A percentile compares a stretch with the other conserved stretches of the same genome.
Evolutionary conservation across 1,284 basidiomycete species (phyloP).

Genomic region (Ustilago sp.): DNA sequence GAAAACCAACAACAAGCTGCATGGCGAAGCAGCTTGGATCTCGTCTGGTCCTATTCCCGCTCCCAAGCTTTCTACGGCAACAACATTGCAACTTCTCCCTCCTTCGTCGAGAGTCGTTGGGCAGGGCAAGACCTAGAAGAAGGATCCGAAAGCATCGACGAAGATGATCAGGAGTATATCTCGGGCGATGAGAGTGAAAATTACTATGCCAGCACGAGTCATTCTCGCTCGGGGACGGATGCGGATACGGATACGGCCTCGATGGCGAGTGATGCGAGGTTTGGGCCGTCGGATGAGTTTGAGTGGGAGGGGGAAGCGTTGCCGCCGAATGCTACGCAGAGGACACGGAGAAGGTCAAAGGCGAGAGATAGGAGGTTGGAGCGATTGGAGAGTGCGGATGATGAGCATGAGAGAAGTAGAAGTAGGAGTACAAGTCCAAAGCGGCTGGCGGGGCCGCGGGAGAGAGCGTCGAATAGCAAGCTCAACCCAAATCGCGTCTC

Average conservation of each 20-base stretch:
- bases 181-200: slow-evolving; percentile 32
- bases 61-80: slow-evolving; percentile 69
- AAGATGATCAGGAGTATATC: slow-evolving; percentile 53
- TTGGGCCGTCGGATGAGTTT: slow-evolving; percentile 26
- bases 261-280: slow-evolving; percentile 35
- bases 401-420: slow-evolving; percentile 47
- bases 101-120: slow-evolving; percentile 65
- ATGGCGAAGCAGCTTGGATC: slow-evolving; percentile 61
- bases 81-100: slow-evolving; percentile 67
- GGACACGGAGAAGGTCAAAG: slow-evolving; percentile 25
- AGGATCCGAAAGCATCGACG: slow-evolving; percentile 47
- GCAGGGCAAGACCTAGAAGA: slow-evolving; percentile 62
- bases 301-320: slow-evolving; percentile 57
- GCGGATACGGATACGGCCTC: slow-evolving; percentile 41
- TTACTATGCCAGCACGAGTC: slow-evolving; percentile 15
- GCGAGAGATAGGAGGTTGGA: slow-evolving; percentile 38
- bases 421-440: slow-evolving; percentile 59
- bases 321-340: slow-evolving; percentile 45
- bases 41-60: slow-evolving; percentile 68
- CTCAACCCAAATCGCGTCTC: slow-evolving; percentile 29
- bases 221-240: slow-evolving; percentile 37
- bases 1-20: slow-evolving; percentile 49
- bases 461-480: slow-evolving; percentile 27
- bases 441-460: slow-evolving; percentile 24
- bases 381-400: slow-evolving; percentile 41